phyloP scores from a whole-genome alignment of 2,329 filamentous ascomycete species.

The Rhexocercosporidium sp. region DNA sequence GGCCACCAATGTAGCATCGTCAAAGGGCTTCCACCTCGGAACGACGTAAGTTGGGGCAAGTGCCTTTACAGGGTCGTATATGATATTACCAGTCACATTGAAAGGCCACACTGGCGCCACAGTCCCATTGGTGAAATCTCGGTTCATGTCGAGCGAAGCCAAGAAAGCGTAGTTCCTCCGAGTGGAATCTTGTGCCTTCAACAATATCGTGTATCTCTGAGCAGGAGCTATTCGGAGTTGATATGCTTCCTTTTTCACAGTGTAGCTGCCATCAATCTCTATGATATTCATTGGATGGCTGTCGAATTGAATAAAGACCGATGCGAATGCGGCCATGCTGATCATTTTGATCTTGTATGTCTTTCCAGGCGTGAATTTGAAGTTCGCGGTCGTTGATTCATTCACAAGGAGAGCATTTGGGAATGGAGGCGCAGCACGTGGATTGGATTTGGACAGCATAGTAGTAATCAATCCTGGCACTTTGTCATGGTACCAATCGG shows the following conservation, averaged over 20 bases:
- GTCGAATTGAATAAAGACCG: constrained; percentile 24
- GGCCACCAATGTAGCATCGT: constrained; percentile 74
- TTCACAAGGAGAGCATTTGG: constrained; percentile 28
- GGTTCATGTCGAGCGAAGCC: constrained; percentile 47
- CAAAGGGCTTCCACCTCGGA: constrained; percentile 65
- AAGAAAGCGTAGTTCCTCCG: constrained; percentile 34
- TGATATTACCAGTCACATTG: constrained; percentile 65
- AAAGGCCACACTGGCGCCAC: constrained; percentile 49
- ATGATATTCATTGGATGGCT: constrained; percentile 48
- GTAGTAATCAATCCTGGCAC: constrained; percentile 24
- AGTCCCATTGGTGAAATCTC: constrained; percentile 53
- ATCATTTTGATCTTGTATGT: constrained; percentile 33
- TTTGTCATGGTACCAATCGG: constrained; percentile 59
- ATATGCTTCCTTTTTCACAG: constrained; percentile 43
- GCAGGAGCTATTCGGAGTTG: constrained; percentile 51
- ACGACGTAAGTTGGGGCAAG: constrained; percentile 58
- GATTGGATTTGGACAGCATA: constrained; percentile 23
- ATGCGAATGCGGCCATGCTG: constrained; percentile 29
- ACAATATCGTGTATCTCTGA: constrained; percentile 52
- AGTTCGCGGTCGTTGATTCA: constrained; percentile 23
- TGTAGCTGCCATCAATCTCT: constrained; percentile 54
- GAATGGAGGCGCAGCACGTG: constrained; percentile 18
- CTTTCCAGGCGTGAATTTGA: constrained; percentile 28
- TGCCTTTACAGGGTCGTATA: constrained; percentile 54
- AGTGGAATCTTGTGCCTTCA: constrained; percentile 48